Conservation (phyloP, 495 filamentous ascomycete species). For the Hyaloscypha bicolor region DNA sequence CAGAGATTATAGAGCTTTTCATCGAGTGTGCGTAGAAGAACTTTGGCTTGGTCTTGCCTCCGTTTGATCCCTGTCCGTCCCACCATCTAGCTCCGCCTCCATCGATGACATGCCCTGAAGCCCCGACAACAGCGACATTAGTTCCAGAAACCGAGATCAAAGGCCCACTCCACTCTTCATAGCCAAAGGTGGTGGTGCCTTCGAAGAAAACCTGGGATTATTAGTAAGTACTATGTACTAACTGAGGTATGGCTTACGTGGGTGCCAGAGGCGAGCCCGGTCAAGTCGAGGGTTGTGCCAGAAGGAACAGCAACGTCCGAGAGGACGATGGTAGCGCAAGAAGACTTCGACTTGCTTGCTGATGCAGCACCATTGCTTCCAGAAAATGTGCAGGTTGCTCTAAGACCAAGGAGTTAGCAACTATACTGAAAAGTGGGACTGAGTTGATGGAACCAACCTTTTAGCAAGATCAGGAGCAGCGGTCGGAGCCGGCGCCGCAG, state of each 20-base stretch:
- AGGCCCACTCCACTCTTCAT: slow-evolving; percentile 52
- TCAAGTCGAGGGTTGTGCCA: slow-evolving; percentile 50
- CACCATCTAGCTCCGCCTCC: slow-evolving; percentile 52
- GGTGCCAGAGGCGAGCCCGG: slow-evolving; percentile 44
- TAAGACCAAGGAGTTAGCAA: not conserved
- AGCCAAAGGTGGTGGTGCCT: slow-evolving; percentile 52
- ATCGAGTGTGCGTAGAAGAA: slow-evolving; percentile 54
- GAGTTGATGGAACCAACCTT: not conserved
- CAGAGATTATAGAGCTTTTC: slow-evolving; percentile 44
- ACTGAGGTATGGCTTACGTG: slow-evolving; percentile 37
- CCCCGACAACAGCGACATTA: slow-evolving; percentile 49
- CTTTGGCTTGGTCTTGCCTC: slow-evolving; percentile 56
- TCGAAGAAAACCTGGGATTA: slow-evolving; percentile 46
- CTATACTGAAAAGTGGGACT: not conserved
- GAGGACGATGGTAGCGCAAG: slow-evolving; percentile 49
- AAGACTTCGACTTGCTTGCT: slow-evolving; percentile 42
- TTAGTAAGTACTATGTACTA: not conserved
- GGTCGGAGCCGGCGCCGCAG: slow-evolving; percentile 1
- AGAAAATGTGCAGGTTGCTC: slow-evolving; percentile 43
- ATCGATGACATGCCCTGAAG: slow-evolving; percentile 45
- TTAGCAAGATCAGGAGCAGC: slow-evolving; percentile 21
- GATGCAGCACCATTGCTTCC: slow-evolving; percentile 40
- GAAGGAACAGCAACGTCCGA: slow-evolving; percentile 48
- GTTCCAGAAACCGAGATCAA: slow-evolving; percentile 51
- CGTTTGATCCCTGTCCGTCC: slow-evolving; percentile 54